Conservation (phyloP, 225 moss, liverwort and hornwort genomes). For the Ulota crispa region DNA sequence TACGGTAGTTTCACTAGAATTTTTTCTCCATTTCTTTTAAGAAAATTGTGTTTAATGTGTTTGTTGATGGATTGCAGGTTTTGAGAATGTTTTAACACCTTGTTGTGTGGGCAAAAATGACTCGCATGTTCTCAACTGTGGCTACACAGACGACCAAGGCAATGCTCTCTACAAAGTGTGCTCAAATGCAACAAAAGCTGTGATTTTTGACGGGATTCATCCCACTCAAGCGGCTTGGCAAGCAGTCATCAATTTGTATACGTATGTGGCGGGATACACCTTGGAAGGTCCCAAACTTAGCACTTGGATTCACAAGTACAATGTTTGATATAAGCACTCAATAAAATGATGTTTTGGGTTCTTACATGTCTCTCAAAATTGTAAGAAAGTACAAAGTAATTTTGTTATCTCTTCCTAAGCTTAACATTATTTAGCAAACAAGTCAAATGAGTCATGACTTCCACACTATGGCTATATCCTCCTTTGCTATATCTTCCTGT, state of each 20-base stretch:
- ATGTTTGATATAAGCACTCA: neutral
- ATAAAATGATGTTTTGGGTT: neutral
- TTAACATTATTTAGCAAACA: neutral
- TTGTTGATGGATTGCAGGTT: constrained; percentile 26
- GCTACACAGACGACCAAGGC: constrained; percentile 12
- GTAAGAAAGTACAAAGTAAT: neutral
- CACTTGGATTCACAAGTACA: constrained; percentile 17
- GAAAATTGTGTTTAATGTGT: neutral
- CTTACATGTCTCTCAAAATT: neutral
- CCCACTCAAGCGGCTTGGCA: constrained; percentile 50
- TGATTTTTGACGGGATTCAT: constrained; percentile 51
- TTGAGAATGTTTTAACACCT: constrained; percentile 34
- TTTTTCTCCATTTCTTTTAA: neutral
- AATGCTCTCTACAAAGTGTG: constrained; percentile 36
- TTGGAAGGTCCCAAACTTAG: constrained; percentile 7
- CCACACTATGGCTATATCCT: no score
- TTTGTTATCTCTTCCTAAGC: neutral
- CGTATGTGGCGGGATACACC: constrained; percentile 28
- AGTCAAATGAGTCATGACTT: neutral
- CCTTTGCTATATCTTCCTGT: no score
- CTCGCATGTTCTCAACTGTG: constrained; percentile 16
- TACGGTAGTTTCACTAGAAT: no score
- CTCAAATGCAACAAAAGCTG: constrained; percentile 14
- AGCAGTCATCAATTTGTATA: constrained; percentile 27
- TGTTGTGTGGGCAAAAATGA: constrained; percentile 39